Base-by-base conservation (phyloP, 2,329 filamentous ascomycete genomes). In the Xylaria sp. region DNA sequence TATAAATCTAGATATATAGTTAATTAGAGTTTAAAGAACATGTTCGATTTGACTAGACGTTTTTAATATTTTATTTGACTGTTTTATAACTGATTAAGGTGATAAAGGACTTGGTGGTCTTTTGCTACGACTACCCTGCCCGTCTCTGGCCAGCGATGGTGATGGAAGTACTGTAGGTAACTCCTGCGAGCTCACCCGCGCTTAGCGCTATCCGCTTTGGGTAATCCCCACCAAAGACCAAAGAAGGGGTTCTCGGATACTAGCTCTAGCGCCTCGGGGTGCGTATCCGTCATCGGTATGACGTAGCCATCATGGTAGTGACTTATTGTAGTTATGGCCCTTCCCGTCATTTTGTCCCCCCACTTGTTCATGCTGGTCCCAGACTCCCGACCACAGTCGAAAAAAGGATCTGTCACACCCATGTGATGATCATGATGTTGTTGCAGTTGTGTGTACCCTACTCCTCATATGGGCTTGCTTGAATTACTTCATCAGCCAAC, bases 151-250 rank as follows among this genome's bases (percentile, higher is more conserved):
- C n/a, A n/a, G n/a, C n/a, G n/a, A n/a, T n/a, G n/a, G n/a, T n/a
- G n/a, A n/a, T n/a, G n/a, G n/a, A n/a, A n/a, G n/a, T n/a, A n/a
- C n/a, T n/a, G n/a, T n/a, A n/a, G 42, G 50, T 50, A 43, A 25
- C 17, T 23, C 5, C 6, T 7, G 35, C 23, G 12, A 42, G 25
- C 37, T 42, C 15, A 19, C n/a, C 31, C n/a, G n/a, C n/a, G n/a
- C n/a, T n/a, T 31, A 53, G 55, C 52, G 33, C 63, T 52, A 60
- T 60, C 60, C 55, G 60, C 33, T 65, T 63, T 40, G 43, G 55
- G 60, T 17, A 59, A 46, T 52, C 55, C 23, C 35, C 47, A 35
- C 43, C n/a, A n/a, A 21, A 60, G 12, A 35, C 43, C n/a, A n/a
- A 21, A 60, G 12, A 42, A 47, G 31, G 57, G 33, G 43, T 31